phyloP scores from a whole-genome alignment of 768 basidiomycete species.

The Psilocybe azurescens region DNA sequence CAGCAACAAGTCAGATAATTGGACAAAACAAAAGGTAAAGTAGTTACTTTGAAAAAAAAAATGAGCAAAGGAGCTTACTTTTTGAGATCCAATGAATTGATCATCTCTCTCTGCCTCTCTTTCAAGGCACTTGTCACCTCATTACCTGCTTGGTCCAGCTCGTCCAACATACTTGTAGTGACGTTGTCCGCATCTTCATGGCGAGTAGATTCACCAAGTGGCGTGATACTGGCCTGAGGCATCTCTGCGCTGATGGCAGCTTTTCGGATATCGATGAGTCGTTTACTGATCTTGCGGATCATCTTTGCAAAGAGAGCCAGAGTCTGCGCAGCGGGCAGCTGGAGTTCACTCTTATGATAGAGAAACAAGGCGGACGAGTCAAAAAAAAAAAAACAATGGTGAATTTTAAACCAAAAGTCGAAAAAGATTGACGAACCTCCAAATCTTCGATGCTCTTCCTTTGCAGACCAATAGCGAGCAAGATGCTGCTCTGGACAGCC shows the following conservation, averaged over 20 bases:
- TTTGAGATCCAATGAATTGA: slow-evolving; percentile 85
- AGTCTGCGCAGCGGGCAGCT: slow-evolving; percentile 83
- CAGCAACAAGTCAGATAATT: slow-evolving; percentile 17
- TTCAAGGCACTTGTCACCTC: slow-evolving; percentile 68
- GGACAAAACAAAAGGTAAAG: slow-evolving; percentile 10
- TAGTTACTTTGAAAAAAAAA: slow-evolving; percentile 11
- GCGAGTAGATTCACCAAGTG: slow-evolving; percentile 11
- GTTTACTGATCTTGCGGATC: slow-evolving; percentile 81
- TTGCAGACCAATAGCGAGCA: slow-evolving; percentile 89
- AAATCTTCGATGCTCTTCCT: slow-evolving; percentile 89
- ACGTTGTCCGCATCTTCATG: slow-evolving; percentile 38
- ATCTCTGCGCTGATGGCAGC: slow-evolving; percentile 72
- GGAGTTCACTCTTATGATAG: slow-evolving; percentile 67
- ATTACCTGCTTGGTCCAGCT: slow-evolving; percentile 79
- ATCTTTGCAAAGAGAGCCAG: slow-evolving; percentile 93
- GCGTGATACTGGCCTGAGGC: slow-evolving; percentile 43
- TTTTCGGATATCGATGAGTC: slow-evolving; percentile 80
- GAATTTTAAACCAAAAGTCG: neutral
- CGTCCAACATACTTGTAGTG: slow-evolving; percentile 57
- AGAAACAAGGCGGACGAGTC: neutral
- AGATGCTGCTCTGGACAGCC: slow-evolving; percentile 89
- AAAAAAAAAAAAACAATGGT: neutral
- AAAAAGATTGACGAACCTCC: slow-evolving; percentile 56
- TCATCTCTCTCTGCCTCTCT: slow-evolving; percentile 86
- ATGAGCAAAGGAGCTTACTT: slow-evolving; percentile 61